Conservation (phyloP, 2,329 filamentous ascomycete genomes). For the Beauveria sp. region DNA sequence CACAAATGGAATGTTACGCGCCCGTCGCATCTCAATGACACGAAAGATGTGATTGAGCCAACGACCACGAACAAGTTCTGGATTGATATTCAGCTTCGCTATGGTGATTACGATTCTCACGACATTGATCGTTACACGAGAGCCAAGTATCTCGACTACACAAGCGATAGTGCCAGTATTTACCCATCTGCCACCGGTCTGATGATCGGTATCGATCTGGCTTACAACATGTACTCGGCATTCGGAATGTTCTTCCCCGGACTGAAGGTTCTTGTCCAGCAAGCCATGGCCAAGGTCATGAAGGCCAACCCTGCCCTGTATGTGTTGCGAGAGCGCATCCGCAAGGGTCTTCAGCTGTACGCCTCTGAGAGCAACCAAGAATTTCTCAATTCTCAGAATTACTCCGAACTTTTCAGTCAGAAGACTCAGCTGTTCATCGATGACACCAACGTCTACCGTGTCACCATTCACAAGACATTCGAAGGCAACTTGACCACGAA, state of each 20-base stretch:
- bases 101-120: slow-evolving; percentile 97
- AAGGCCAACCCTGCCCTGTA: slow-evolving; percentile 97
- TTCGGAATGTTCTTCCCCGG: slow-evolving; percentile 99
- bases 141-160: slow-evolving; percentile 98
- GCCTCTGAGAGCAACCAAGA: slow-evolving; percentile 98
- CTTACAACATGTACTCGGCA: slow-evolving; percentile 96
- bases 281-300: slow-evolving; percentile 99
- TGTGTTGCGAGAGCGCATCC: slow-evolving; percentile 92
- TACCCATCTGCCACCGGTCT: slow-evolving; percentile 94
- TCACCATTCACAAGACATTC: slow-evolving; percentile 99
- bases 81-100: slow-evolving; percentile 93
- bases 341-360: slow-evolving; percentile 95
- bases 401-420: slow-evolving; percentile 98
- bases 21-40: slow-evolving; percentile 89
- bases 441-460: slow-evolving; percentile 97
- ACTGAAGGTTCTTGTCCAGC: slow-evolving; percentile 88
- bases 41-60: slow-evolving; percentile 87
- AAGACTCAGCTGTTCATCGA: slow-evolving; percentile 99
- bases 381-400: slow-evolving; percentile 98
- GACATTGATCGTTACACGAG: slow-evolving; percentile 97
- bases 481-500: slow-evolving; percentile 98
- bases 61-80: slow-evolving; percentile 99
- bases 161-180: slow-evolving; percentile 96
- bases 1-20: slow-evolving; percentile 98
- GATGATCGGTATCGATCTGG: slow-evolving; percentile 96